phyloP scores from a whole-genome alignment of 345 rosid species.

The Ricinus communis region DNA sequence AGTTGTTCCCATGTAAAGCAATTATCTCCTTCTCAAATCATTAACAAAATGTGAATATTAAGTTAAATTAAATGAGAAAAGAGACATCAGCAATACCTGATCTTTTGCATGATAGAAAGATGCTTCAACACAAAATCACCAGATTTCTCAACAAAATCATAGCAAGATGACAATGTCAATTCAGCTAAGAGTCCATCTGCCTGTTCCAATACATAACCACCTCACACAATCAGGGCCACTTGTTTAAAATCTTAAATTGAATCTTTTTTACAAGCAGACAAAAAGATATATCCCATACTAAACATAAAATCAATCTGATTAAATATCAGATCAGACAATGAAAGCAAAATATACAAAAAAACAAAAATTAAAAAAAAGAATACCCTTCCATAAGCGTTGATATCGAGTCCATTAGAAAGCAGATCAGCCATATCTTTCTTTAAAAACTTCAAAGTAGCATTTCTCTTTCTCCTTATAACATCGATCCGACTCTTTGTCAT shows the following conservation, averaged over 20 bases:
- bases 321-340: conserved; percentile 14
- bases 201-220: conserved; percentile 38
- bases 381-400: conserved; percentile 81
- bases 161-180: conserved; percentile 55
- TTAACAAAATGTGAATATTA: too few relatives aligned
- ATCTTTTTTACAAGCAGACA: too few relatives aligned
- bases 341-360: neutral
- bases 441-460: conserved; percentile 77
- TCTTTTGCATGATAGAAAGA: conserved; percentile 66
- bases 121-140: conserved; percentile 66
- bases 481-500: conserved; percentile 79
- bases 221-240: conserved; percentile 7
- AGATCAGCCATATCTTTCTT: conserved; percentile 94
- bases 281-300: too few relatives aligned
- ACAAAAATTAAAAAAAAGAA: neutral
- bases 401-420: conserved; percentile 75
- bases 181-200: conserved; percentile 84
- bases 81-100: conserved; percentile 42
- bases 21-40: too few relatives aligned
- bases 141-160: conserved; percentile 65
- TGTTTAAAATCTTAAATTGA: conserved; percentile 12
- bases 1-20: too few relatives aligned
- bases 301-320: too few relatives aligned
- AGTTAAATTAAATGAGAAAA: neutral
- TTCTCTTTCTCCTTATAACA: conserved; percentile 76